Percentiles rank a stretch among this genome's conserved stretches.
Evolutionary conservation across 192 early-diverging fungal species (phyloP).

Genomic region (Coemansia reversa): DNA sequence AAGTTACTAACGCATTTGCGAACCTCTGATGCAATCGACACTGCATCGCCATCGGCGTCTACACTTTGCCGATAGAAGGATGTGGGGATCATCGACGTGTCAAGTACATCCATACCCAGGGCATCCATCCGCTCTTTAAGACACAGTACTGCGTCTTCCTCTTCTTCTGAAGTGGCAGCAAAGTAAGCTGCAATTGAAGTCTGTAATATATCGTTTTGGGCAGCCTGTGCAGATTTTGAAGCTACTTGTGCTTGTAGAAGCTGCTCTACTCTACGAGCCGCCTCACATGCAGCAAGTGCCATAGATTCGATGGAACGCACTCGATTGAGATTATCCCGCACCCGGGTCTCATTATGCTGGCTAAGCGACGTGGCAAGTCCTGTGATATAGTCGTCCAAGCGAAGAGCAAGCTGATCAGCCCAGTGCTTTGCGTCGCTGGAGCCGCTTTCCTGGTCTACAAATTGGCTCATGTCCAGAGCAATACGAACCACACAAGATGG

Average conservation of each 20-base stretch:
- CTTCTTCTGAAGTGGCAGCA: constrained; percentile 13
- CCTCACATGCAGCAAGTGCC: constrained; percentile 16
- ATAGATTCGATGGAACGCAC: constrained; percentile 22
- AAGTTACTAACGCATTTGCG: constrained; percentile 22
- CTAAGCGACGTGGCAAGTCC: constrained; percentile 15
- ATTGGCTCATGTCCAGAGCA: constrained; percentile 25
- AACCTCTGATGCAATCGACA: neutral
- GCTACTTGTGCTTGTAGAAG: neutral
- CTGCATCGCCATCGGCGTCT: neutral
- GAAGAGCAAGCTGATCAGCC: constrained; percentile 27
- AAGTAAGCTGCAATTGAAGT: constrained; percentile 32
- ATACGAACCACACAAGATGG: constrained; percentile 41
- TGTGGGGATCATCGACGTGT: neutral
- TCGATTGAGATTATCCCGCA: constrained; percentile 20
- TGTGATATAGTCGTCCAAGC: constrained; percentile 29
- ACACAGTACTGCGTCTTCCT: neutral
- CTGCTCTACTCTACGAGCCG: neutral
- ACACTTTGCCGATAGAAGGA: neutral
- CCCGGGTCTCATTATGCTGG: constrained; percentile 29
- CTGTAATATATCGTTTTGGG: constrained; percentile 24
- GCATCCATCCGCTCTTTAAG: neutral
- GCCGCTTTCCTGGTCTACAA: neutral
- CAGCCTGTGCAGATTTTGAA: neutral
- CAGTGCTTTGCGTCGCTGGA: constrained; percentile 6
- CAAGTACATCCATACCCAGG: neutral